Conservation (phyloP, 768 basidiomycete species). For the Cystofilobasidium capitatum region DNA sequence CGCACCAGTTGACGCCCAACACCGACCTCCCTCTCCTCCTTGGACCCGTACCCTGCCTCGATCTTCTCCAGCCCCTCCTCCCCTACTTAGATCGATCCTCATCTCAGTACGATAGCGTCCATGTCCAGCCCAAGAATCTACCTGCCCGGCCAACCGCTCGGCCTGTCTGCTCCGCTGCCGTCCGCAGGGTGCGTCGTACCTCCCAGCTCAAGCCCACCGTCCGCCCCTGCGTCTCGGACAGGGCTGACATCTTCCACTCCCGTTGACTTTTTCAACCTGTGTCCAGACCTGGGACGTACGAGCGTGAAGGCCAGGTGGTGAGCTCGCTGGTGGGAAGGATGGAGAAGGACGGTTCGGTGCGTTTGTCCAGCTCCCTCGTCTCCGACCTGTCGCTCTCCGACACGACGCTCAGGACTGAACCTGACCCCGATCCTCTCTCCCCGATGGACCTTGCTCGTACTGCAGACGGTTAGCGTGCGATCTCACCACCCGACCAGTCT, state of each 20-base stretch:
- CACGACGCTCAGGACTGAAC: no score
- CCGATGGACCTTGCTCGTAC: no score
- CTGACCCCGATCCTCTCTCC: background rate
- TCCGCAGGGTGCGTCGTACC: slow-evolving; percentile 8
- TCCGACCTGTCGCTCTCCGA: background rate
- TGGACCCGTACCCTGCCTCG: no score
- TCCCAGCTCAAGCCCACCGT: background rate
- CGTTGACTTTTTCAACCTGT: background rate
- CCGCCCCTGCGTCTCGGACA: no score
- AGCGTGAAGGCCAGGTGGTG: background rate
- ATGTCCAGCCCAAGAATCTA: slow-evolving; percentile 4
- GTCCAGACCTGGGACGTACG: slow-evolving; percentile 17
- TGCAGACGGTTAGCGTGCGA: slow-evolving; percentile 10
- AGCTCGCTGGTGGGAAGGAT: slow-evolving; percentile 15
- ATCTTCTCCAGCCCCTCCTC: background rate
- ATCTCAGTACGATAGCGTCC: background rate
- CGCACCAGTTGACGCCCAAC: no score
- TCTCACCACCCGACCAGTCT: slow-evolving; percentile 5
- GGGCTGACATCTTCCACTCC: no score
- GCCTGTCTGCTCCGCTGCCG: slow-evolving; percentile 4
- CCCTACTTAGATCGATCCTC: background rate
- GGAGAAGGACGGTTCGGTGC: slow-evolving; percentile 21
- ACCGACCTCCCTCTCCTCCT: no score
- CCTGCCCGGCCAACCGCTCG: slow-evolving; percentile 22
- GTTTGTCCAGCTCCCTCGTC: background rate